Evolutionary conservation across 2,329 filamentous ascomycete genomes (phyloP).

Genomic region (Epichloe elymi): DNA sequence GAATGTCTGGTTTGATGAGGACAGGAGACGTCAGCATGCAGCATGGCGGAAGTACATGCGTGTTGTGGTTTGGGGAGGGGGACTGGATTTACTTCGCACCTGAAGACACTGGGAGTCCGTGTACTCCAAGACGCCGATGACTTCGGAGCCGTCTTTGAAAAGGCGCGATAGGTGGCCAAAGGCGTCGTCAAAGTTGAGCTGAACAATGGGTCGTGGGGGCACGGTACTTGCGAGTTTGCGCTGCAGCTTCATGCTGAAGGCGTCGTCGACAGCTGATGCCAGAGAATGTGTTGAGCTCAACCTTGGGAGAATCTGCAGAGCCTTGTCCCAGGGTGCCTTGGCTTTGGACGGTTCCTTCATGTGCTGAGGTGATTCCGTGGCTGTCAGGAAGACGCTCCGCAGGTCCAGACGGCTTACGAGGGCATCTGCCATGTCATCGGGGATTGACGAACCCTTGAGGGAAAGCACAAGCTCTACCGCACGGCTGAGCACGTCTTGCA

Average conservation of each 20-base stretch:
- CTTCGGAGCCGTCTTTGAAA: slow-evolving; percentile 58
- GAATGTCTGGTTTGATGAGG: slow-evolving; percentile 43
- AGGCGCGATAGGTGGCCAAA: slow-evolving; percentile 56
- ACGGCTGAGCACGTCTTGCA: slow-evolving; percentile 40
- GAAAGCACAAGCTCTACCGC: slow-evolving; percentile 39
- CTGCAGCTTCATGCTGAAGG: slow-evolving; percentile 85
- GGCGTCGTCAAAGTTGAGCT: slow-evolving; percentile 60
- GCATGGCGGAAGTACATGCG: not conserved
- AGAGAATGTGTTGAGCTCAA: slow-evolving; percentile 49
- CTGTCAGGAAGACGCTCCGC: slow-evolving; percentile 47
- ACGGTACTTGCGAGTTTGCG: slow-evolving; percentile 87
- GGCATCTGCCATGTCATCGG: slow-evolving; percentile 34
- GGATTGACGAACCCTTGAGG: slow-evolving; percentile 22
- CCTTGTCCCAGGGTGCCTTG: slow-evolving; percentile 38
- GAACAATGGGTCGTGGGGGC: slow-evolving; percentile 79
- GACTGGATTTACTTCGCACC: slow-evolving; percentile 29
- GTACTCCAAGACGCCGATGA: slow-evolving; percentile 55
- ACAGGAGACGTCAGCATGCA: not conserved
- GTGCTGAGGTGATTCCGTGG: slow-evolving; percentile 34
- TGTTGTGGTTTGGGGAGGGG: not conserved
- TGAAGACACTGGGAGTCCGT: slow-evolving; percentile 55
- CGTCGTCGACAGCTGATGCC: slow-evolving; percentile 53
- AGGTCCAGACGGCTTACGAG: slow-evolving; percentile 54
- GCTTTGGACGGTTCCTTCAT: slow-evolving; percentile 32
- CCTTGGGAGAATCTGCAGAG: slow-evolving; percentile 34